These are phyloP conservation scores for Phytopythium litorale DNA, from an alignment of 352 stramenopile genomes.

Conservation along the genomic window DNA sequence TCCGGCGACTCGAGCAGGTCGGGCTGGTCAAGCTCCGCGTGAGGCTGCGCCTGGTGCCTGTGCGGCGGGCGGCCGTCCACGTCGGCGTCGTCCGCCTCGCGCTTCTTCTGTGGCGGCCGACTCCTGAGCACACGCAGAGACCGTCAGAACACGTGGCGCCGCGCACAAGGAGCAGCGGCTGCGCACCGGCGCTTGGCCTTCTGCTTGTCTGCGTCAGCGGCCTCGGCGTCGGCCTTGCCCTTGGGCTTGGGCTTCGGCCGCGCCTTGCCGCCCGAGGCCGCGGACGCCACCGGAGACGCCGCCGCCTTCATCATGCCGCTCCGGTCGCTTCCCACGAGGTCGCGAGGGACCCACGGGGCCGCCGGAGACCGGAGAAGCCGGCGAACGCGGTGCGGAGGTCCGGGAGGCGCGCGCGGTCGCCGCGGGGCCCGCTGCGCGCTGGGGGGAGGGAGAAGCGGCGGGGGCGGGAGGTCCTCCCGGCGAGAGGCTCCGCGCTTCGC, in stretches of 20 bases:
- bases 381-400: background rate
- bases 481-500: slow-evolving; percentile 9
- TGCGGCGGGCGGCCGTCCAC: slow-evolving; percentile 10
- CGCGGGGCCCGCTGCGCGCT: background rate
- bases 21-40: slow-evolving; percentile 9
- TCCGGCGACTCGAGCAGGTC: slow-evolving; percentile 22
- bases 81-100: slow-evolving; percentile 27
- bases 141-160: too few relatives aligned
- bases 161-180: too few relatives aligned
- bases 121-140: slow-evolving; percentile 12
- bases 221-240: slow-evolving; percentile 10
- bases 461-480: background rate
- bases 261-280: slow-evolving; percentile 8
- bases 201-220: slow-evolving; percentile 20
- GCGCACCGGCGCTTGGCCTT: slow-evolving; percentile 41
- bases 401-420: background rate
- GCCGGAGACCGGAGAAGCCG: background rate
- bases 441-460: slow-evolving; percentile 16
- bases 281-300: background rate
- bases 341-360: background rate
- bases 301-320: background rate
- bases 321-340: background rate
- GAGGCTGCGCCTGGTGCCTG: slow-evolving; percentile 4
- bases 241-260: slow-evolving; percentile 19
- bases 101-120: slow-evolving; percentile 48